Evolutionary conservation across 768 basidiomycete species (phyloP).

Genomic region (Phaeolepiota aurea): DNA sequence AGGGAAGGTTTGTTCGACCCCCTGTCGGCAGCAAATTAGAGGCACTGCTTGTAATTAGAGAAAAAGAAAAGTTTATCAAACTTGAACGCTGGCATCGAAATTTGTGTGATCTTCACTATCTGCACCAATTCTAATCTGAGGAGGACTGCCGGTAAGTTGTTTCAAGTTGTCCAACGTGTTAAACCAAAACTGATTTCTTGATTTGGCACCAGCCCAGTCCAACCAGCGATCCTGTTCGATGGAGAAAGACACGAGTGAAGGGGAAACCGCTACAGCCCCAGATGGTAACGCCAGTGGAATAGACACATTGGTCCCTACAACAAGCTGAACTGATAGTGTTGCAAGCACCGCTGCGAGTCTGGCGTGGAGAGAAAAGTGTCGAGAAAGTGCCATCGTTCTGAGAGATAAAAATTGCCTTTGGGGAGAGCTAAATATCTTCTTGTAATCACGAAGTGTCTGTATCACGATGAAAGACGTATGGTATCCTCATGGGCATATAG

Average conservation of each 20-base stretch:
- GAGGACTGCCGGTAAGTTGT: constrained; percentile 39
- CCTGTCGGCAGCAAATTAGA: constrained; percentile 19
- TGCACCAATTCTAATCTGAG: constrained; percentile 54
- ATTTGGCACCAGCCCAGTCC: constrained; percentile 52
- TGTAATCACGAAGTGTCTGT: not conserved
- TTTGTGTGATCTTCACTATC: constrained; percentile 51
- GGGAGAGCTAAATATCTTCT: not conserved
- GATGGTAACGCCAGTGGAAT: constrained; percentile 30
- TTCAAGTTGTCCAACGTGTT: constrained; percentile 52
- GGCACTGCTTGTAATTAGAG: not conserved
- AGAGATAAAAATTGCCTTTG: not conserved
- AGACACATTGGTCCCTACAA: constrained; percentile 20
- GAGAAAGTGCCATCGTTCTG: not conserved
- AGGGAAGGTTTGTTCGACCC: constrained; percentile 42
- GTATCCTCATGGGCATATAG: constrained; percentile 5
- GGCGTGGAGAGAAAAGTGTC: not conserved
- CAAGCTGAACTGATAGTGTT: no score
- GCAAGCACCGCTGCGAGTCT: constrained; percentile 6
- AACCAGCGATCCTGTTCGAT: constrained; percentile 66
- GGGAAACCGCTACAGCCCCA: constrained; percentile 25
- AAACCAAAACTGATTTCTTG: constrained; percentile 50
- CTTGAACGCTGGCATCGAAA: constrained; percentile 41
- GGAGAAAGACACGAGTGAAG: constrained; percentile 52
- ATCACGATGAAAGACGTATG: constrained; percentile 1
- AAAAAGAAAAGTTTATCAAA: no score